Base-by-base conservation (phyloP, 768 basidiomycete species). In the Naematelia encephala region DNA sequence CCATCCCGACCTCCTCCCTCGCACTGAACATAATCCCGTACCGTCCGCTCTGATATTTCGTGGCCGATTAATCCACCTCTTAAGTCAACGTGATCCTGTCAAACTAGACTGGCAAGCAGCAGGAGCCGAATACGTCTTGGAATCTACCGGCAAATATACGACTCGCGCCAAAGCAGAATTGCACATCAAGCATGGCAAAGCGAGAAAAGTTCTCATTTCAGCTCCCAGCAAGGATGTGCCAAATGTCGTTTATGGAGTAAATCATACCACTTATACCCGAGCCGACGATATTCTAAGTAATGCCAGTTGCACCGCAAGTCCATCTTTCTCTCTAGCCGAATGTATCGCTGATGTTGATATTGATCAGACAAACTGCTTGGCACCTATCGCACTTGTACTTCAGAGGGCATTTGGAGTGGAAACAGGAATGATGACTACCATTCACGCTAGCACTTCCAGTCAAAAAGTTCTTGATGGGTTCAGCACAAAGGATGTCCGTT, bases 381-480 rank as follows among this genome's bases (percentile, higher is more conserved):
- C 78, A 0, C 77, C 78, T 1, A 61, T 78, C 44, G 78, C 78
- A 16, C 66, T 71, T 30, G 70, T 78, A 0, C 59, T 78, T 2
- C 59, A 78, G 28, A 44, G 73, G 10, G 56, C 69, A 0, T 78
- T 75, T 30, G 78, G 78, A 4, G 74, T 78, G 54, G 66, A 75
- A 51, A 65, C 63, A 1, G 77, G 76, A 0, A 76, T 78, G 75
- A 72, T 78, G 72, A 76, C 77, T 2, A 78, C 77, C 11, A 64
- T 78, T 1, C 78, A 78, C 60, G 78, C 78, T 12, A 68, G 67
- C 43, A 78, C 78, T 5, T 63, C 74, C 0, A 68, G 66, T 34
- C 78, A 78, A 48, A 74, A 71, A 28, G 70, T 78, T 11, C 70
- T 78, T 1, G 78, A 78, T 42, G 78, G 78, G 2, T 78, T 69